Evolutionary conservation across 345 rosid species (phyloP).

Genomic region (Clarkia xantiana): DNA sequence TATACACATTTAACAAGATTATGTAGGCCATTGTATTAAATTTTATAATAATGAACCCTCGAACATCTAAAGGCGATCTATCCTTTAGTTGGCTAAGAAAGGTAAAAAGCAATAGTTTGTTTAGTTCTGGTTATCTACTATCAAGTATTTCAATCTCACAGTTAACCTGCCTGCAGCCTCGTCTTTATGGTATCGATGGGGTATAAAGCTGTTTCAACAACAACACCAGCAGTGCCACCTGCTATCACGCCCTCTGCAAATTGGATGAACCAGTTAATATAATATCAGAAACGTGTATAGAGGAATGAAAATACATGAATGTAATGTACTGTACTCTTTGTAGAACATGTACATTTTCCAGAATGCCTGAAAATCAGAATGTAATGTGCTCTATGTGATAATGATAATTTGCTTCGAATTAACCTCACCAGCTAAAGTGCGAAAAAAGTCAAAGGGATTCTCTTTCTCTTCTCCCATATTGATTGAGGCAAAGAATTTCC

Average conservation of each 20-base stretch:
- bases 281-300: neutral
- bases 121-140: neutral
- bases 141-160: neutral
- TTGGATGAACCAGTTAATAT: conserved; percentile 1
- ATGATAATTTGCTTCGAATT: neutral
- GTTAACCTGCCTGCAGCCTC: conserved; percentile 74
- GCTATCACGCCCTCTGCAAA: conserved; percentile 83
- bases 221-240: conserved; percentile 94
- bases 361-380: neutral
- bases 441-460: conserved; percentile 63
- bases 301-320: no score
- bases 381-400: neutral
- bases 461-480: conserved; percentile 38
- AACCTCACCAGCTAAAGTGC: conserved; percentile 40
- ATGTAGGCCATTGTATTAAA: no score
- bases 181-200: conserved; percentile 94
- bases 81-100: no score
- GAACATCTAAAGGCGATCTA: no score
- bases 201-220: conserved; percentile 83
- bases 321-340: no score
- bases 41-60: no score
- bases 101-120: neutral
- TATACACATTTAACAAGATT: no score
- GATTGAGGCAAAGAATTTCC: conserved; percentile 51
- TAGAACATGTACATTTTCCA: neutral